Evolutionary conservation across 495 filamentous ascomycete genomes (phyloP), one percentile per base, ranked within the genome.

Genomic region (Penicillium lagena): DNA sequence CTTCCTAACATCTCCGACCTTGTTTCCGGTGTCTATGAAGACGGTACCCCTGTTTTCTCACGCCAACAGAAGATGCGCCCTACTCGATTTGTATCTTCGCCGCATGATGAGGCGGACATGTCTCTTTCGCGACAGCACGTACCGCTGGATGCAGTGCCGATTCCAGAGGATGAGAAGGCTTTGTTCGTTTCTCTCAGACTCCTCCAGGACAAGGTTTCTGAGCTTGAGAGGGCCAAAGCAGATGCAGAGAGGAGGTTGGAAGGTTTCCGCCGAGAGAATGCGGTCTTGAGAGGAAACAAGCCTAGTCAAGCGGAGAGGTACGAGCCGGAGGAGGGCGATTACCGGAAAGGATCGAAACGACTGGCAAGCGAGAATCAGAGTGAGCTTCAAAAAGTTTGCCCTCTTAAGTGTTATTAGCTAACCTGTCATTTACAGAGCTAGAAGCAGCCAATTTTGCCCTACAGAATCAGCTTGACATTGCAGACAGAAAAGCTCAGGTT

Each of bases 1-100:
- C 66, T 85, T 36, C 80, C 83, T 10, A 85, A 87, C 49, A 70
- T 87, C 40, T 83, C 83, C 10, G 85, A 88, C 46, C 71, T 88
- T 12, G 76, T 88, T 6, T 83, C 82, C 27, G 83, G 82, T 47
- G 71, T 79, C 7, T 83, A 81, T 51, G 68, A 82, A 51, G 79
- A 85, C 50, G 80, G 81, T 7, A 83, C 79, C 2, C 81, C 81
- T 8, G 74, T 84, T 9, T 82, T 80, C 60, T 68, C 76, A 9
- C 71, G 71, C 12, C 71, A 68, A 35, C 58, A 62, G 14, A 73
- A 66, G 37, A 45, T 73, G 35, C 76, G 77, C 41, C 60, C 66
- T 3, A 80, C 79, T 12, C 76, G 79, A n/a, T 80, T 83, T 50
- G 61, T 73, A 5, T 72, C 74, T n/a, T 68, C 62, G 10, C 70